Base-by-base conservation (phyloP, 148 eudicot species). In the Agrostemma githago region DNA sequence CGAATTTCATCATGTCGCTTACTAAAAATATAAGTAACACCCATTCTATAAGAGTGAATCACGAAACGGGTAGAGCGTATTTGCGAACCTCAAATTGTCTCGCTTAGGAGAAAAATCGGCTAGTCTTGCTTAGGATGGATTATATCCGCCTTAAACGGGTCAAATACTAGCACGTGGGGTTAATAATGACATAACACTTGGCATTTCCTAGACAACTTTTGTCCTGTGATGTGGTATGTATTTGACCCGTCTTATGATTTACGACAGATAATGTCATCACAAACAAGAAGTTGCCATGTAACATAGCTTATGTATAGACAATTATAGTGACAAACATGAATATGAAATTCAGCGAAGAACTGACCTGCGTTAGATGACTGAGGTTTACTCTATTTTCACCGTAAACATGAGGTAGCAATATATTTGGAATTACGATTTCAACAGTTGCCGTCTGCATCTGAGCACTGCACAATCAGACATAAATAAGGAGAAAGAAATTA, bases 401-500 rank as follows among this genome's bases (percentile, higher is more conserved):
- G 68, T 83, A 85, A 62, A 87, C 82, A 76, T 83, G 80, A 42
- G 83, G 72, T 53, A 85, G 75, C 73, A 79, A 71, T 37, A 46
- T 67, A 63, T 79, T 82, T 48, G 88, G 90, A 74, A 85, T 72
- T 54, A 81, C 84, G 7, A 87, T 82, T 79, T 87, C 90, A 40
- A 85, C 79, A 10, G 79, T 64, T 76, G 14, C 39, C 70, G 34
- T 69, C 4, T 78, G 72, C 56, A 66, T 70, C 74, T 72, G 82
- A 71, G 43, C 66, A 64, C 90, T 87, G 88, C 81, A 81, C 61
- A 5, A 44, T 41, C 60, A 16, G 46, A 37, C 26, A 64, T 63
- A 66, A 40, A 5, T 19, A 59, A 68, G 59, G 19, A 43, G 56
- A 17, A 43, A 14, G 43, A 6, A 26, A n/a, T 62, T 26, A 26